phyloP scores from a whole-genome alignment of 176 grass and related monocot species.

The Areca catechu region DNA sequence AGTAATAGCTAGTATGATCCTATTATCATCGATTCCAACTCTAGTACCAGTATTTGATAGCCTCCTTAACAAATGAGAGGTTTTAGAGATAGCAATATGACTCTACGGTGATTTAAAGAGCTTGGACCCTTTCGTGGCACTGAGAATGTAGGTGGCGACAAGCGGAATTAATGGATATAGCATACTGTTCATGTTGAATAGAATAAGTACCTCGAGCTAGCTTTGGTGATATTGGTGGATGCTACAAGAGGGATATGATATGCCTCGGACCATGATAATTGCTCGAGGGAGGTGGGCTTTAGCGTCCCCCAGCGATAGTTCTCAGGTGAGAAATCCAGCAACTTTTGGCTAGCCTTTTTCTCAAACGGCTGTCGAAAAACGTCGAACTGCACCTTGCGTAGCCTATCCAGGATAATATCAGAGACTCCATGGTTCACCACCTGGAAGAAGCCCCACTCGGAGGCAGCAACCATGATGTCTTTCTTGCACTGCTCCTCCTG shows the following conservation, averaged over 20 bases:
- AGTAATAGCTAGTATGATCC: too few relatives aligned
- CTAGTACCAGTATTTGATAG: too few relatives aligned
- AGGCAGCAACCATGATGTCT: slow-evolving; percentile 42
- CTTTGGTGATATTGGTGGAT: neutral
- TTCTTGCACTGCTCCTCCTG: slow-evolving; percentile 25
- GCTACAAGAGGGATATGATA: slow-evolving; percentile 59
- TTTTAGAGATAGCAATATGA: too few relatives aligned
- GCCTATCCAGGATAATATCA: slow-evolving; percentile 18
- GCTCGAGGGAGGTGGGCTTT: slow-evolving; percentile 30
- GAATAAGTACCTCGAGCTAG: slow-evolving; percentile 12
- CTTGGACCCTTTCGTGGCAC: too few relatives aligned
- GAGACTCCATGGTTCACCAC: slow-evolving; percentile 53
- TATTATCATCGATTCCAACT: too few relatives aligned
- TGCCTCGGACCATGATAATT: slow-evolving; percentile 88
- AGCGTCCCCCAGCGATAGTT: slow-evolving; percentile 78
- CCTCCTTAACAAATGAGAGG: too few relatives aligned
- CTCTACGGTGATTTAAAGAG: too few relatives aligned
- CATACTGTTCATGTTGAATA: neutral
- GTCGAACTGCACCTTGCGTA: slow-evolving; percentile 27
- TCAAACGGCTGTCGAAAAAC: slow-evolving; percentile 45
- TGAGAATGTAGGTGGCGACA: too few relatives aligned
- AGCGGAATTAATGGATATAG: too few relatives aligned
- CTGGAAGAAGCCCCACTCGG: slow-evolving; percentile 87
- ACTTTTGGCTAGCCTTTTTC: slow-evolving; percentile 32
- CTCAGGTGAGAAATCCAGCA: slow-evolving; percentile 40